These are phyloP conservation scores for Arabidopsis hybrid DNA, from an alignment of 441 rosid genomes.

Conservation along the genomic window DNA sequence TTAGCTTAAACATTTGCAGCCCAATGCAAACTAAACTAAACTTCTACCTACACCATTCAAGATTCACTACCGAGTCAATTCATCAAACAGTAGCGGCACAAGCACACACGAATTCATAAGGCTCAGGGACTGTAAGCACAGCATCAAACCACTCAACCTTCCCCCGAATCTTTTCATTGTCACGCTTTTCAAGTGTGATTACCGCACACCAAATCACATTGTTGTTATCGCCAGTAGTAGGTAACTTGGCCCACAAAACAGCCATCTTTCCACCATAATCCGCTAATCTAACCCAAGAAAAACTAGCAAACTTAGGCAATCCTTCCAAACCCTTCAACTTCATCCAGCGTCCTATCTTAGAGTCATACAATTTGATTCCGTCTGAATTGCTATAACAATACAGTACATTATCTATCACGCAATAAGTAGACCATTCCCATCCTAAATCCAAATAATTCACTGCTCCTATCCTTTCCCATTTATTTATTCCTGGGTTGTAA, in stretches of 20 bases:
- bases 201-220: neutral
- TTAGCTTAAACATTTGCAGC: neutral
- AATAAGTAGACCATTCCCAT: neutral
- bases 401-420: neutral
- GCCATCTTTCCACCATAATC: slow-evolving; percentile 2
- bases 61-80: neutral
- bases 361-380: slow-evolving; percentile 7
- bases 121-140: neutral
- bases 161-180: neutral
- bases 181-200: neutral
- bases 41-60: neutral
- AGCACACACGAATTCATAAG: neutral
- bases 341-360: neutral
- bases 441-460: slow-evolving; percentile 2
- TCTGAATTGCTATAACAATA: neutral
- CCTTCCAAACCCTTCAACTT: neutral
- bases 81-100: neutral
- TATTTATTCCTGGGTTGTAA: neutral
- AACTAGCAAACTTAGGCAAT: neutral
- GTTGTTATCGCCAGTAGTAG: neutral
- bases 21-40: neutral
- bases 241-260: neutral
- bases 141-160: neutral
- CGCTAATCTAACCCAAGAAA: neutral
- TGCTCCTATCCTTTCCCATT: neutral